Percentiles rank a stretch among this genome's conserved stretches.
Conservation (phyloP, 2,329 filamentous ascomycete species). For the Epichloe typhina region DNA sequence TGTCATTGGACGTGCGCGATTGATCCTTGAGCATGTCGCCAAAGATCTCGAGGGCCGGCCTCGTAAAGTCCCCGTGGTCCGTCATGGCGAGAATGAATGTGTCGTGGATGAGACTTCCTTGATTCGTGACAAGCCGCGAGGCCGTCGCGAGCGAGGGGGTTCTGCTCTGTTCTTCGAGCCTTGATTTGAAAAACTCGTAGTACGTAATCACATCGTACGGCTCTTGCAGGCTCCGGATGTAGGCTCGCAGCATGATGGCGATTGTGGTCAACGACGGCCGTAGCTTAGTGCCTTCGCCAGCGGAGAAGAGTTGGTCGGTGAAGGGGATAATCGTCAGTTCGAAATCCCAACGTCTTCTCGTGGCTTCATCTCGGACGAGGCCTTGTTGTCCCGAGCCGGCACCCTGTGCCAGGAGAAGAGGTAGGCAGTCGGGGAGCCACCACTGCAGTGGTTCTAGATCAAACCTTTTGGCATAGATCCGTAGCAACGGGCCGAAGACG, state of each 20-base stretch:
- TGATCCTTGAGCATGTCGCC: slow-evolving; percentile 35
- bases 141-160: slow-evolving; percentile 15
- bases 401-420: slow-evolving; percentile 17
- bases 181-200: slow-evolving; percentile 32
- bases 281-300: slow-evolving; percentile 12
- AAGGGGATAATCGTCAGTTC: slow-evolving; percentile 20
- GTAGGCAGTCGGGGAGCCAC: slow-evolving; percentile 23
- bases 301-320: slow-evolving; percentile 18
- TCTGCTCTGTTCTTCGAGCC: slow-evolving; percentile 22
- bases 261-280: slow-evolving; percentile 27
- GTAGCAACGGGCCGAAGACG: slow-evolving; percentile 34
- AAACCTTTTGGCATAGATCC: slow-evolving; percentile 36
- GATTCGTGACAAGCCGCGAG: slow-evolving; percentile 22
- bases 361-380: slow-evolving; percentile 11
- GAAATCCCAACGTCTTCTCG: slow-evolving; percentile 17
- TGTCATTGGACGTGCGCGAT: slow-evolving; percentile 6
- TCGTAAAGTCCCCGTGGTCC: slow-evolving; percentile 27
- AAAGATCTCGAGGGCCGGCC: slow-evolving; percentile 33
- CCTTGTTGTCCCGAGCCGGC: slow-evolving; percentile 7
- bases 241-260: slow-evolving; percentile 33
- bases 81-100: slow-evolving; percentile 34
- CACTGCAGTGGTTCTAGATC: slow-evolving; percentile 30
- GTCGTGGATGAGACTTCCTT: slow-evolving; percentile 34
- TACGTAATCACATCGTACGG: slow-evolving; percentile 30
- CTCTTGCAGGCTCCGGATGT: slow-evolving; percentile 26